These are phyloP conservation scores for Fusarium haematococcum DNA, from an alignment of 2,329 filamentous ascomycete species.

Conservation along the genomic window DNA sequence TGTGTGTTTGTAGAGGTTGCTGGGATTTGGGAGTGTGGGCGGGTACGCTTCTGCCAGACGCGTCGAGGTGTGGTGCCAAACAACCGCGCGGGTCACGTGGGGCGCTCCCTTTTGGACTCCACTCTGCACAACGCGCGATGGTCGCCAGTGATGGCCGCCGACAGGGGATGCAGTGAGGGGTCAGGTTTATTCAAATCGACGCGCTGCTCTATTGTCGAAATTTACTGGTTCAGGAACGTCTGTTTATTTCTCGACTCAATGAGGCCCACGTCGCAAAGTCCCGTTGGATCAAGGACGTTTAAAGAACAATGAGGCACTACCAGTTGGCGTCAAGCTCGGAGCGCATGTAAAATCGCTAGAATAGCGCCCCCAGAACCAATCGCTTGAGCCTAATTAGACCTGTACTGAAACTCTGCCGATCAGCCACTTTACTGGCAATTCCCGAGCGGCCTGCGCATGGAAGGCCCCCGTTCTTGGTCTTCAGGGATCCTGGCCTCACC, in stretches of 20 bases:
- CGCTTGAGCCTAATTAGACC: conserved; percentile 20
- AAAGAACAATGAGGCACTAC: not conserved
- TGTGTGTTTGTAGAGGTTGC: conserved; percentile 23
- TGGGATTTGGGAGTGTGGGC: conserved; percentile 26
- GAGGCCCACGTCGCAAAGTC: not conserved
- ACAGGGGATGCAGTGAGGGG: conserved; percentile 15
- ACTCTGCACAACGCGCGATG: conserved; percentile 5
- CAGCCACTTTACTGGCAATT: not conserved
- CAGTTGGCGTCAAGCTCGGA: not conserved
- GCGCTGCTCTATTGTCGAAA: conserved; percentile 18
- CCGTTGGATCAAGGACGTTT: not conserved
- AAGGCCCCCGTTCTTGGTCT: not conserved
- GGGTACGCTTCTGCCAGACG: conserved; percentile 12
- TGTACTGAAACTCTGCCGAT: not conserved
- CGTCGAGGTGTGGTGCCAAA: conserved; percentile 18
- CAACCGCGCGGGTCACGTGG: conserved; percentile 15
- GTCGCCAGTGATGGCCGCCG: conserved; percentile 10
- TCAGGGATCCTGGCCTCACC: conserved; percentile 3
- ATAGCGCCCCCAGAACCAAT: not conserved
- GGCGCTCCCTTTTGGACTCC: conserved; percentile 9
- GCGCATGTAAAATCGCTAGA: not conserved
- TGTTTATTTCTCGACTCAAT: not conserved
- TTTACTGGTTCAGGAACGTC: not conserved
- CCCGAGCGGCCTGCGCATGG: not conserved
- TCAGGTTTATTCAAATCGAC: conserved; percentile 17